Base-by-base conservation (phyloP, 106 monocot genomes). In the Triglochin maritima region DNA sequence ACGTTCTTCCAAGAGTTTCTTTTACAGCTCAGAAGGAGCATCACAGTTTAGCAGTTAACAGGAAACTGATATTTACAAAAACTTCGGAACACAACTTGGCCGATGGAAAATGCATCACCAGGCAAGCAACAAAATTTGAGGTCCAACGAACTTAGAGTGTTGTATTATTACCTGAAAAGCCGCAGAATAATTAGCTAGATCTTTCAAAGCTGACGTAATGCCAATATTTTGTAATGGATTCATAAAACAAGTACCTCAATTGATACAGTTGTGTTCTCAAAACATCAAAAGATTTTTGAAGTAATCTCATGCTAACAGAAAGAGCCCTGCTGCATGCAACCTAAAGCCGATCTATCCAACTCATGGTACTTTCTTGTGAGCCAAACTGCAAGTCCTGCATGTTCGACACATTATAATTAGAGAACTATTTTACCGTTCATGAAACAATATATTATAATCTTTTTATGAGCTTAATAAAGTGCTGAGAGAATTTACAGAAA, bases 351-450 rank as follows among this genome's bases (percentile, higher is more conserved):
- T 81, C 84, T 49, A 88, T 64, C 84, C 81, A 88, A 69, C 77
- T 81, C 44, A 66, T 69, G 10, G 84, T 70, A 63, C 87, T 87
- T 9, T 88, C 87, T 66, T 88, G 84, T 45, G 87, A 88, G 60
- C 84, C 77, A 75, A 88, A 88, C 60, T 88, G 87, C 75, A 88
- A 69, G 74, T 88, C 84, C 87, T 88, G 84, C 47, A 62, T 53
- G 45, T 29, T 44, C 29, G 1, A 29, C 29, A 29, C 29, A 29
- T 29, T 29, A 29, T 29, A 29, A 29, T 29, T 29, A 29, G 29
- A 29, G 29, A 29, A 29, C 29, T 29, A 29, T 29, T 29, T 29
- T 29, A 29, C 29, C 29, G 1, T 29, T 62, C 6, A 29, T 17
- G 59, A 66, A 60, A 2, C 51, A 5, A 49, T 49, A 12, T 50